Base-by-base conservation (phyloP, 805 yeast species). In the Metschnikowia dekortorum region DNA sequence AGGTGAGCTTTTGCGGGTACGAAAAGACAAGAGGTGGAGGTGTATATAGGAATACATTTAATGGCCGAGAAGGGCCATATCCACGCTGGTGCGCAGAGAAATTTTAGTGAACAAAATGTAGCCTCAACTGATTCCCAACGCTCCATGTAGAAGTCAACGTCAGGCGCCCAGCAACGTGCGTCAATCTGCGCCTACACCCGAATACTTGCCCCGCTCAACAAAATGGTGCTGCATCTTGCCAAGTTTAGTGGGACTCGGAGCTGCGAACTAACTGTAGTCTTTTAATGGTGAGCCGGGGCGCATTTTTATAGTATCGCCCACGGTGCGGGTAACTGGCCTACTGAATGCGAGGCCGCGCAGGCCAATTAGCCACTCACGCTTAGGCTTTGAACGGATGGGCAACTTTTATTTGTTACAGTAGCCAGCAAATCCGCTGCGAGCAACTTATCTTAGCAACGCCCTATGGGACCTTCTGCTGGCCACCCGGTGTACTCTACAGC, bases 161-260 rank as follows among this genome's bases (percentile, higher is more conserved):
- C 61, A 53, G 61, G 61, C 61, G 61, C 61, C 61, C 61, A 58
- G 61, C 58, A 58, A 56, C 60, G 61, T 58, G 61, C 60, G 39
- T 53, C 47, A 40, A 49, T 58, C 58, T 58, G 50, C 60, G 61
- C 61, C 53, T 56, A 37, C 46, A 58, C 60, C 60, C 52, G 52
- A 33, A 33, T 29, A 54, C 34, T 38, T 45, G 46, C 60, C 45
- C 53, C 61, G 52, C 47, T 47, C 57, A 47, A 46, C 50, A 48
- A 33, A 38, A 44, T 22, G 51, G 16, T 30, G 33, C 38, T 36
- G 18, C 43, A 18, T 41, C 49, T 35, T 32, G 45, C 45, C 36
- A 44, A 54, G 53, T 42, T 54, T 56, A 26, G 49, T 48, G 57
- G 48, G 46, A 57, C 53, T 50, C 58, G 60, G 61, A 51, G 53